Base-by-base conservation (phyloP, 2,329 filamentous ascomycete genomes). In the Penicillium frequentans region DNA sequence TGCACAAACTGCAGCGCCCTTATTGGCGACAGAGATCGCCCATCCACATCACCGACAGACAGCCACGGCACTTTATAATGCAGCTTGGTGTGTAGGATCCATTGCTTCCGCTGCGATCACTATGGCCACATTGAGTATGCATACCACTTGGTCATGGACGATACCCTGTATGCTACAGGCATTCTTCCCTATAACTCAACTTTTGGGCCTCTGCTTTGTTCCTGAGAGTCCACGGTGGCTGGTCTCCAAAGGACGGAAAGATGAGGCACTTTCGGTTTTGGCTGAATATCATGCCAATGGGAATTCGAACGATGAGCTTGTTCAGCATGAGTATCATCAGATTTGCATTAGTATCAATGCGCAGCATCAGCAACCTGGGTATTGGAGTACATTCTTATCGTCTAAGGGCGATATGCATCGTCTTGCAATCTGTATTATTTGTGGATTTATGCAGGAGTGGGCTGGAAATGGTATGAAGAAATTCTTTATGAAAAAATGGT, bases 171-270 rank as follows among this genome's bases (percentile, higher is more conserved):
- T 84, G 62, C 70, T 84, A 10, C 83, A 85, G 65, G 73, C 76
- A 6, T 74, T 77, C 1, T 74, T 79, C 45, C 75, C 74, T 24
- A 61, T 68, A 3, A 64, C 86, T 5, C 82, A 86, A 48, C 73
- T 82, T 45, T 33, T 77, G 29, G 72, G 79, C 21, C 75, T 81
- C 3, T 84, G 79, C 54, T 79, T 86, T 62, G 73, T 87, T 1
- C 85, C 86, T 0, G 86, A 88, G 64, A 86, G 82, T 2, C 86
- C 86, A 1, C 74, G 86, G 55, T 88, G 84, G 84, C 75, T 87
- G 19, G 83, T 85, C 54, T 81, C 82, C 46, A 81, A 84, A 53
- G 81, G 84, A 58, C 80, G 82, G 13, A 77, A 81, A 14, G 82
- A 86, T 23, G 78, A 86, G 61, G 84, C 84, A 1, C 73, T 82